Conservation (phyloP, 495 filamentous ascomycete species). For the Penicillium coprophilum region DNA sequence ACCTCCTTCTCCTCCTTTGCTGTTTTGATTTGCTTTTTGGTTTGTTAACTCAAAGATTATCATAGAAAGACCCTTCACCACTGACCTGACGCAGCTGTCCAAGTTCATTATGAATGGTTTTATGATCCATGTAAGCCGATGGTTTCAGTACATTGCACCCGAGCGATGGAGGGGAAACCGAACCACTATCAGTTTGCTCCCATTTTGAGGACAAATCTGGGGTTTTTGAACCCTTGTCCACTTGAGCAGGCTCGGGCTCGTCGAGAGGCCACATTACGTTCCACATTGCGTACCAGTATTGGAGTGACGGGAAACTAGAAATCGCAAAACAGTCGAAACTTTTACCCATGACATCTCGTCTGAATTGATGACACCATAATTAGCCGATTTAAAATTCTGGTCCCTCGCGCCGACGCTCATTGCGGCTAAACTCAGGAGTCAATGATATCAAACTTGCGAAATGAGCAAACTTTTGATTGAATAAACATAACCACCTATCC, state of each 20-base stretch:
- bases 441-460: constrained; percentile 8
- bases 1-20: background rate
- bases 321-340: background rate
- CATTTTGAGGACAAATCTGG: background rate
- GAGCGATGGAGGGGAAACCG: background rate
- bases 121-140: background rate
- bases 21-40: background rate
- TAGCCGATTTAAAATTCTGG: background rate
- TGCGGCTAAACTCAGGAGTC: background rate
- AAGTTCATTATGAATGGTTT: background rate
- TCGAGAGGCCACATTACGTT: background rate
- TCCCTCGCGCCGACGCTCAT: background rate
- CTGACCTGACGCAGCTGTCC: background rate
- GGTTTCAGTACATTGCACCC: background rate
- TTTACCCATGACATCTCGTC: background rate
- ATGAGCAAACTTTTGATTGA: background rate
- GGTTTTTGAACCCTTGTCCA: background rate
- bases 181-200: background rate
- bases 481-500: background rate
- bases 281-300: background rate
- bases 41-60: background rate
- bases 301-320: background rate
- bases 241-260: background rate
- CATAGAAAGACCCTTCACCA: background rate
- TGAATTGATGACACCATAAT: background rate